Base-by-base conservation (phyloP, 257 asterid genomes). In the Solanum gandarillasii region DNA sequence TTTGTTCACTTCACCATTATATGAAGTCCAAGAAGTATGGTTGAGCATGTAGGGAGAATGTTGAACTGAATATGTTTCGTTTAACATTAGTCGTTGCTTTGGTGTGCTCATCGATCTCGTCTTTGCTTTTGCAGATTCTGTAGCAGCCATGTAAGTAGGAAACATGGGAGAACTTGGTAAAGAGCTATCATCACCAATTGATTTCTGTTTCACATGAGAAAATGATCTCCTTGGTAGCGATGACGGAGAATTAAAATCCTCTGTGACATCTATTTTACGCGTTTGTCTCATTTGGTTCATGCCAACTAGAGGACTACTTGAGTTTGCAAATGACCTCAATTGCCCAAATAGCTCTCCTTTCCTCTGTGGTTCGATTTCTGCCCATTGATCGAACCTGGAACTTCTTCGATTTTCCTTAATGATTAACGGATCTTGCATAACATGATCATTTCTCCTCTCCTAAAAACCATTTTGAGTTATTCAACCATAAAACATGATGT, bases 51-150 rank as follows among this genome's bases (percentile, higher is more conserved):
- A 58, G 0, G 96, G 98, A 75, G 98, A 95, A 88, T 89, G 91
- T 32, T 92, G 95, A 36, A 91, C 95, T 9, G 94, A 91, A 31
- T 90, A 92, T 5, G 98, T 90, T 62, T 95, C 98, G 10, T 84
- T 91, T 67, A 93, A 86, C 81, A 90, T 81, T 70, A 94, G 90
- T 52, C 96, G 92, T 87, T 95, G 99, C 89, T 88, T 95, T 3
- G 98, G 98, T 43, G 95, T 93, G 94, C 98, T 96, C 58, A 91
- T 87, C 11, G 98, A 96, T 75, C 98, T 93, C 10, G 92, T 74
- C 93, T 93, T 95, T 65, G 99, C 99, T 92, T 90, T 95, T 5
- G 99, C 96, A 55, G 99, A 96, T 91, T 94, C 93, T 29, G 99
- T 95, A 68, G 96, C 87, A 38, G 95, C 95, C 98, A 96, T 95